Percentiles rank a stretch among this genome's conserved stretches.
Conservation (phyloP, 2,329 filamentous ascomycete species). For the Berkeleyomyces rouxiae region DNA sequence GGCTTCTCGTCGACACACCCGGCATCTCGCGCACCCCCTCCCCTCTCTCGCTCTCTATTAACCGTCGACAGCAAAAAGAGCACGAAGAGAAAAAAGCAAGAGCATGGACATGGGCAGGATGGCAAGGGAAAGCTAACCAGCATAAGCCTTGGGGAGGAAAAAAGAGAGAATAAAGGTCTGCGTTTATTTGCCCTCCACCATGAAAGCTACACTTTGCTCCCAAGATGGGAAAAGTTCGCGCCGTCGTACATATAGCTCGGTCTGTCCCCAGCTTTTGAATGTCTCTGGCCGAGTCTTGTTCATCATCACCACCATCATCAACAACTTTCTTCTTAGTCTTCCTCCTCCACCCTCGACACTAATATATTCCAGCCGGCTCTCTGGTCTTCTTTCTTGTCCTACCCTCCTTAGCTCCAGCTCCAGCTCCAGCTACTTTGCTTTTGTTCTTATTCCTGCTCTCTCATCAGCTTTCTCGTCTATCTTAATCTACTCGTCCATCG, state of each 20-base stretch:
- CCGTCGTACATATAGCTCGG: neutral
- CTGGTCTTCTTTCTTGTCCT: slow-evolving; percentile 1
- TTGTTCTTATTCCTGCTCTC: neutral
- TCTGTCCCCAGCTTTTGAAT: neutral
- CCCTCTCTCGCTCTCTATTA: neutral
- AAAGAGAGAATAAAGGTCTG: neutral
- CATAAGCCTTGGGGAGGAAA: neutral
- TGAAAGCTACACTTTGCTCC: neutral
- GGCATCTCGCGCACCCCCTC: neutral
- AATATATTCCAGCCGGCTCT: slow-evolving; percentile 8
- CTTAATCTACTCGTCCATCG: neutral
- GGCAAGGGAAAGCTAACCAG: neutral
- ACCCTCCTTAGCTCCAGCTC: neutral
- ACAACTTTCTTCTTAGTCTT: neutral
- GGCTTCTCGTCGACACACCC: neutral
- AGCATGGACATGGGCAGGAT: neutral
- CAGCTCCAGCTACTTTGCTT: neutral
- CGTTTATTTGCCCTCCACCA: neutral
- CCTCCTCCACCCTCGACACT: neutral
- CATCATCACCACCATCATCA: neutral
- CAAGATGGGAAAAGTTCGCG: neutral
- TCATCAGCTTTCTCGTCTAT: neutral
- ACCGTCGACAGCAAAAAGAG: neutral
- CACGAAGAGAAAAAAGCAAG: neutral
- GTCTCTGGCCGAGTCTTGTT: neutral